Percentiles rank a stretch among this genome's conserved stretches.
These are phyloP conservation scores for Hygrophila difformis DNA, from an alignment of 257 asterid genomes.

Conservation along the genomic window DNA sequence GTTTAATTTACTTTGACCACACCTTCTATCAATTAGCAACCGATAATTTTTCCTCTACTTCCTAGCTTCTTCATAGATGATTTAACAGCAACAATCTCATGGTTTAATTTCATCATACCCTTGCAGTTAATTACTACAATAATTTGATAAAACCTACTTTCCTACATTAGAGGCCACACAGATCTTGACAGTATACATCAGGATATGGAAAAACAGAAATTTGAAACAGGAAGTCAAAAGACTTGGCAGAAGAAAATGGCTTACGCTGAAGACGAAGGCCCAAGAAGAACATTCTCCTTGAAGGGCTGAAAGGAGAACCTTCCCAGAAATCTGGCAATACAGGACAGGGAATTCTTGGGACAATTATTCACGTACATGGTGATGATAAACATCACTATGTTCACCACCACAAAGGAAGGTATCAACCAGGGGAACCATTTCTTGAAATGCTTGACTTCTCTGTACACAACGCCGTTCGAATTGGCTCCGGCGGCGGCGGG, in stretches of 20 bases:
- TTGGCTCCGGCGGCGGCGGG: slow-evolving; percentile 18
- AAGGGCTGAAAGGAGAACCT: slow-evolving; percentile 88
- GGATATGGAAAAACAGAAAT: no score
- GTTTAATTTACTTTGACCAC: neutral
- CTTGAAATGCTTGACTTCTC: slow-evolving; percentile 69
- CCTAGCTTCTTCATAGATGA: neutral
- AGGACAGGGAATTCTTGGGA: slow-evolving; percentile 55
- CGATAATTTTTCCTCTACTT: neutral
- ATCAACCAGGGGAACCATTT: slow-evolving; percentile 74
- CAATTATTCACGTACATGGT: slow-evolving; percentile 76
- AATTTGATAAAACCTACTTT: slow-evolving; percentile 2
- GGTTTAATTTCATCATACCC: neutral
- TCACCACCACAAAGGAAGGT: slow-evolving; percentile 55
- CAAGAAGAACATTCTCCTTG: slow-evolving; percentile 81
- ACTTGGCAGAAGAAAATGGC: slow-evolving; percentile 9
- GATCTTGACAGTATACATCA: no score
- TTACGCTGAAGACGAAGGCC: slow-evolving; percentile 85
- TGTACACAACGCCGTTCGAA: no score
- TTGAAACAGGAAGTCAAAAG: no score
- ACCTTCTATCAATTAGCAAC: neutral
- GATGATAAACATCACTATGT: slow-evolving; percentile 47
- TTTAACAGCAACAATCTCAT: neutral
- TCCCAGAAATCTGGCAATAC: slow-evolving; percentile 55
- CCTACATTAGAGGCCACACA: no score
- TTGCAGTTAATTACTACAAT: neutral